Conservation (phyloP, 768 basidiomycete genomes). For the Tylopilus subfusipes region DNA sequence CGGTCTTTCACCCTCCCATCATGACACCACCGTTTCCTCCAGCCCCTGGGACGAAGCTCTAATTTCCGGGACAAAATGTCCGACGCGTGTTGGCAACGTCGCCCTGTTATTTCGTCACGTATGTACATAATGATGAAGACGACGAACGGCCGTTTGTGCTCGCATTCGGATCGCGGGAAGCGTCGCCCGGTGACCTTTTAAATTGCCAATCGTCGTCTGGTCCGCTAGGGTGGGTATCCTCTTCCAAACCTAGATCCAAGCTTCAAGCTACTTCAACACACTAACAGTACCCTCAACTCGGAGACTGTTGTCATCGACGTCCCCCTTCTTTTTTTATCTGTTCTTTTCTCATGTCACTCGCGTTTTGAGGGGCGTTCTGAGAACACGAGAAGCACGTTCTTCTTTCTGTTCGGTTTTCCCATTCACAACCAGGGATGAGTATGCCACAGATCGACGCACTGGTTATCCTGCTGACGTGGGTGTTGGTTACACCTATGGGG, state of each 20-base stretch:
- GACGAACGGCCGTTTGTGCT: background rate
- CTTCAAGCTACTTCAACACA: background rate
- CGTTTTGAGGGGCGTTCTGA: background rate
- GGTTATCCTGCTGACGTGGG: background rate
- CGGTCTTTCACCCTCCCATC: slow-evolving; percentile 28
- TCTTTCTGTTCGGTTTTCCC: too few relatives aligned
- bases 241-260: slow-evolving; percentile 1
- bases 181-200: background rate
- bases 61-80: slow-evolving; percentile 1
- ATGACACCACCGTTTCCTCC: slow-evolving; percentile 30
- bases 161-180: slow-evolving; percentile 10
- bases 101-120: slow-evolving; percentile 9
- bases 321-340: too few relatives aligned
- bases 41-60: slow-evolving; percentile 32
- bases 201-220: background rate
- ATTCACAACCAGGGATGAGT: too few relatives aligned
- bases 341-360: slow-evolving; percentile 18
- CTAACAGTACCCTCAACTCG: background rate
- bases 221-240: background rate
- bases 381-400: too few relatives aligned
- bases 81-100: background rate
- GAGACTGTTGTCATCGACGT: too few relatives aligned
- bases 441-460: background rate
- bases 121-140: slow-evolving; percentile 22
- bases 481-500: background rate